phyloP scores from a whole-genome alignment of 495 filamentous ascomycete genomes.

The Lophium mytilinum region DNA sequence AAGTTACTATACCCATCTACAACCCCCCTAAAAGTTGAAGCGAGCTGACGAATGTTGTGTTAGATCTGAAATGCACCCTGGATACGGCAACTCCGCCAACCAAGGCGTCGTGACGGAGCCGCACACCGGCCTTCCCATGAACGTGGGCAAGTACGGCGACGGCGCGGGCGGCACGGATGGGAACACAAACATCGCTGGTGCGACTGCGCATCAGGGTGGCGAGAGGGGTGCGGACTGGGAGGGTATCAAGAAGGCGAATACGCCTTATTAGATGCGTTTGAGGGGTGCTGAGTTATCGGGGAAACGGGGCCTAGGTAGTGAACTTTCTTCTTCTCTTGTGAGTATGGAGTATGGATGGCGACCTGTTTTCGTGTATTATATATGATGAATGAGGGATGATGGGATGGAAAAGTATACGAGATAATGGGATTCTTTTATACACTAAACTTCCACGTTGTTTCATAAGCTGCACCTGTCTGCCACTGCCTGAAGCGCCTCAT shows the following conservation, averaged over 20 bases:
- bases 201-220: conserved; percentile 11
- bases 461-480: no score
- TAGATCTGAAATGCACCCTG: no score
- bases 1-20: background rate
- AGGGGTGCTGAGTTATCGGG: background rate
- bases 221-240: conserved; percentile 17
- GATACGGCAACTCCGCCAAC: conserved; percentile 4
- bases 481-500: no score
- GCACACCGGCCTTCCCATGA: conserved; percentile 30
- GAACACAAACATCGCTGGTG: conserved; percentile 5
- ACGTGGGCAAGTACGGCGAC: conserved; percentile 26
- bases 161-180: conserved; percentile 28
- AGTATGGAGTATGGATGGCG: no score
- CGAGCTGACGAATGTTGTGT: background rate
- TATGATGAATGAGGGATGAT: no score
- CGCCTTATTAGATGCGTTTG: conserved; percentile 13
- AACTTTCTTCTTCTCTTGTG: background rate
- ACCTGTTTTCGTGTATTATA: no score
- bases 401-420: background rate
- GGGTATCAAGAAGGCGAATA: conserved; percentile 24
- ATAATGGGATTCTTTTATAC: background rate
- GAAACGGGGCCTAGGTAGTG: background rate
- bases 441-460: background rate
- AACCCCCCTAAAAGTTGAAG: background rate
- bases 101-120: conserved; percentile 24